These are phyloP conservation scores for Kandelia obovata DNA, from an alignment of 345 rosid species.

Conservation along the genomic window DNA sequence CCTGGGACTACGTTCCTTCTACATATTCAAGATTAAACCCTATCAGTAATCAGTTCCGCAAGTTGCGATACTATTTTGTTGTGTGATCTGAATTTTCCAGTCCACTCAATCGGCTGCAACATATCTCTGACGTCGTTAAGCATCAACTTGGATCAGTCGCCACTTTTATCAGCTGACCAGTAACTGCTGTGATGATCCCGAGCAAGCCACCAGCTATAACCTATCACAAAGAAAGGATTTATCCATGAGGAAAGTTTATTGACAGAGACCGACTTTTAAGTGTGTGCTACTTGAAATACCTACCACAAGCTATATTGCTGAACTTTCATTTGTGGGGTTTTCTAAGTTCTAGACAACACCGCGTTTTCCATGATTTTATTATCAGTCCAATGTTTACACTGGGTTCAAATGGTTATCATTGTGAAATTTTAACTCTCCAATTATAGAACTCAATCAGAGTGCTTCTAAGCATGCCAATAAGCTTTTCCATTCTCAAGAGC, in stretches of 20 bases:
- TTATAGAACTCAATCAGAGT: background rate
- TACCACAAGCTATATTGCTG: background rate
- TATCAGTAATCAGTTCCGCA: background rate
- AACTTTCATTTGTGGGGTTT: too few relatives aligned
- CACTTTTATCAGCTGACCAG: constrained; percentile 51
- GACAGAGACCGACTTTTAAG: background rate
- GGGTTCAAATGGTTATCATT: too few relatives aligned
- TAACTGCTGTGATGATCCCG: constrained; percentile 50
- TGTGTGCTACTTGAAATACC: background rate
- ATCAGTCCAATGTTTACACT: too few relatives aligned
- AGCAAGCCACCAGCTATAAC: constrained; percentile 77
- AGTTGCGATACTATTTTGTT: background rate
- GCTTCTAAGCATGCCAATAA: background rate
- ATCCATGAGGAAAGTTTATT: background rate
- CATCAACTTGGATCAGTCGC: constrained; percentile 23
- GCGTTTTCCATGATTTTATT: too few relatives aligned
- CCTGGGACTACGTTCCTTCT: too few relatives aligned
- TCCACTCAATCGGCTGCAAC: background rate
- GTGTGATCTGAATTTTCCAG: background rate
- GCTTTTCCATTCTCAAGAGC: background rate
- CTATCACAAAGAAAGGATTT: constrained; percentile 30
- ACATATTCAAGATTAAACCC: background rate
- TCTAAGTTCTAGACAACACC: too few relatives aligned
- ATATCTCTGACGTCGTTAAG: background rate
- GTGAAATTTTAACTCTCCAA: background rate